A percentile compares a stretch with the other conserved stretches of the same genome.
Conservation (phyloP, 2,329 filamentous ascomycete genomes). For the Colletotrichum cuscutae region DNA sequence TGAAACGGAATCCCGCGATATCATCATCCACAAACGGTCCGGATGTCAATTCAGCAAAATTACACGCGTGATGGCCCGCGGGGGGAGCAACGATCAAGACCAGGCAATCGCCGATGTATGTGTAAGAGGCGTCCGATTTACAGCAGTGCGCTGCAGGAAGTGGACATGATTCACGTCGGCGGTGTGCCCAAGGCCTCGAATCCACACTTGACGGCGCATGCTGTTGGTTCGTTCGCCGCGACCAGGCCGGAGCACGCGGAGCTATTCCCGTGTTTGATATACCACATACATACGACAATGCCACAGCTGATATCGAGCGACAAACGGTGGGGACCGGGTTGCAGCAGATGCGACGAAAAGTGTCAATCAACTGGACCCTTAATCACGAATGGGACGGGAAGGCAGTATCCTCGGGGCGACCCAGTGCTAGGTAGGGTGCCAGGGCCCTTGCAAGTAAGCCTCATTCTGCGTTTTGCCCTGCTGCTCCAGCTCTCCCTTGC, state of each 20-base stretch:
- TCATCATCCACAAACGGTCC: constrained; percentile 16
- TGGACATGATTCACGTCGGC: neutral
- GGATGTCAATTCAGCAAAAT: neutral
- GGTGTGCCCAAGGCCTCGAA: constrained; percentile 13
- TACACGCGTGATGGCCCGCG: neutral
- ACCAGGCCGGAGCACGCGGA: neutral
- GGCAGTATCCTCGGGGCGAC: neutral
- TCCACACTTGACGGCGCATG: neutral
- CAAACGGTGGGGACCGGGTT: neutral
- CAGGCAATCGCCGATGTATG: constrained; percentile 12
- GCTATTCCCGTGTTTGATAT: neutral
- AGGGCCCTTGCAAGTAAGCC: constrained; percentile 29
- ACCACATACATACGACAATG: neutral
- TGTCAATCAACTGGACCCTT: neutral
- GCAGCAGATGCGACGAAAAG: neutral
- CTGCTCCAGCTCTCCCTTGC: constrained; percentile 6
- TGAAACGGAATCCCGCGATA: constrained; percentile 29
- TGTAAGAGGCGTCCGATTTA: constrained; percentile 12
- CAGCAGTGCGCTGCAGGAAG: constrained; percentile 15
- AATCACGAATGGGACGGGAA: neutral
- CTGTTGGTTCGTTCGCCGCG: neutral
- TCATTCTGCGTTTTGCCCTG: constrained; percentile 25
- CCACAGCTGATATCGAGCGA: neutral
- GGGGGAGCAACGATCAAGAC: neutral
- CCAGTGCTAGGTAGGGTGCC: constrained; percentile 1